Evolutionary conservation across 139 green algal genomes (phyloP).

Genomic region (Chlorella sp.): DNA sequence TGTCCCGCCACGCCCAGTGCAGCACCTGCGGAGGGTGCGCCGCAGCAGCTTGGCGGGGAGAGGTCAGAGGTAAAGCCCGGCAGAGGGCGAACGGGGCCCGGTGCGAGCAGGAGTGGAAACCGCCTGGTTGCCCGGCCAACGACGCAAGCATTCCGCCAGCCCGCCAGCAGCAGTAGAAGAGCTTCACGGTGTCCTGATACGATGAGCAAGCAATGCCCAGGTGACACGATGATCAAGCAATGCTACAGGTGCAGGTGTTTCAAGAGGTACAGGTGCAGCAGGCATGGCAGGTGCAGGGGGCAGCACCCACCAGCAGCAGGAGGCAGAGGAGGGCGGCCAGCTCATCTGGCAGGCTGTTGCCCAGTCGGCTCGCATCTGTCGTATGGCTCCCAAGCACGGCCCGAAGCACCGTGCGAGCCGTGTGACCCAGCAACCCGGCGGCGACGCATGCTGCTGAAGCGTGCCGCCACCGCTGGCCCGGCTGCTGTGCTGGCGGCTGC

Average conservation of each 20-base stretch:
- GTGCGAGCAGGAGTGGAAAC: background rate
- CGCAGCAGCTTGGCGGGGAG: too few relatives aligned
- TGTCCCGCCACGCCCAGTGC: background rate
- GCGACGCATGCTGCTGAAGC: background rate
- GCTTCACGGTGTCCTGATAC: background rate
- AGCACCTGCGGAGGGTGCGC: background rate
- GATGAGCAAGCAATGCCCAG: background rate
- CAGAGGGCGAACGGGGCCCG: background rate
- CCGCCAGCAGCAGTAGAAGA: background rate
- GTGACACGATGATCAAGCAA: background rate
- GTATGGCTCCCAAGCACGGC: background rate
- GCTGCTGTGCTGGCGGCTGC: too few relatives aligned
- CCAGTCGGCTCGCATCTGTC: background rate
- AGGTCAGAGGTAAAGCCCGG: too few relatives aligned
- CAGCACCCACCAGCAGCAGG: conserved; percentile 2
- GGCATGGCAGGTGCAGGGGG: background rate
- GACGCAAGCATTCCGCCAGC: background rate
- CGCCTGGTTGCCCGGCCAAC: background rate
- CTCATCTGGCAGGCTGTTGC: background rate
- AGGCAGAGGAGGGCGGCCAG: background rate
- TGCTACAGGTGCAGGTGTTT: background rate
- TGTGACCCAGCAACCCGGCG: background rate
- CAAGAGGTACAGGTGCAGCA: background rate
- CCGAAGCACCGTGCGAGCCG: background rate
- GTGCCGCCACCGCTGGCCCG: background rate